Evolutionary conservation across 352 stramenopile genomes (phyloP).

Genomic region (Phytophthora cactorum): DNA sequence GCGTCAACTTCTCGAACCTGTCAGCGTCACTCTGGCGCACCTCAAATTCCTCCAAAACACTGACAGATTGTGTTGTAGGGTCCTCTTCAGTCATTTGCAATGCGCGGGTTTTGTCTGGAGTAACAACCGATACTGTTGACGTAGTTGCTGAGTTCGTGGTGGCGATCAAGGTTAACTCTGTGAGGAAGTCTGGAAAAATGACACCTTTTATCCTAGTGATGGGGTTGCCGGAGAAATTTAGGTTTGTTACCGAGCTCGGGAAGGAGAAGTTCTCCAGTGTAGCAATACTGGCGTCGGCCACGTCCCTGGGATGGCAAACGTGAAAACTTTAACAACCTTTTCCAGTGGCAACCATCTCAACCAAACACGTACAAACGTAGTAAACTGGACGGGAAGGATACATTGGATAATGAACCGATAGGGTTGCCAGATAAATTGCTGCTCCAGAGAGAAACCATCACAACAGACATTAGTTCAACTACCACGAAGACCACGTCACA

Average conservation of each 20-base stretch:
- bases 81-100: slow-evolving; percentile 9
- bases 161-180: slow-evolving; percentile 30
- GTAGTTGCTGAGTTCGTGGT: not conserved
- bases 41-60: slow-evolving; percentile 50
- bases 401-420: slow-evolving; percentile 34
- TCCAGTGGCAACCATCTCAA: not conserved
- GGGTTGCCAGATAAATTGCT: slow-evolving; percentile 53
- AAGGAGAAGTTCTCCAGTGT: slow-evolving; percentile 49
- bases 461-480: not conserved
- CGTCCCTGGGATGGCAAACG: slow-evolving; percentile 14
- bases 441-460: not conserved
- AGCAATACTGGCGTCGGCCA: slow-evolving; percentile 34
- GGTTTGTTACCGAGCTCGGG: slow-evolving; percentile 34
- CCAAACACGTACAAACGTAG: slow-evolving; percentile 36
- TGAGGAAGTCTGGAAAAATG: slow-evolving; percentile 42
- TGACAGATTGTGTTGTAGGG: slow-evolving; percentile 4
- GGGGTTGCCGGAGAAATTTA: slow-evolving; percentile 50
- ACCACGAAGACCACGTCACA: not conserved
- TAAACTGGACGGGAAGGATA: slow-evolving; percentile 36
- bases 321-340: not conserved
- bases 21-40: slow-evolving; percentile 45
- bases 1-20: slow-evolving; percentile 34
- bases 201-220: slow-evolving; percentile 42
- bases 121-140: slow-evolving; percentile 19
- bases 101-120: slow-evolving; percentile 16